Evolutionary conservation across 129 eudicot genomes (phyloP).

Genomic region (Arctium minus): DNA sequence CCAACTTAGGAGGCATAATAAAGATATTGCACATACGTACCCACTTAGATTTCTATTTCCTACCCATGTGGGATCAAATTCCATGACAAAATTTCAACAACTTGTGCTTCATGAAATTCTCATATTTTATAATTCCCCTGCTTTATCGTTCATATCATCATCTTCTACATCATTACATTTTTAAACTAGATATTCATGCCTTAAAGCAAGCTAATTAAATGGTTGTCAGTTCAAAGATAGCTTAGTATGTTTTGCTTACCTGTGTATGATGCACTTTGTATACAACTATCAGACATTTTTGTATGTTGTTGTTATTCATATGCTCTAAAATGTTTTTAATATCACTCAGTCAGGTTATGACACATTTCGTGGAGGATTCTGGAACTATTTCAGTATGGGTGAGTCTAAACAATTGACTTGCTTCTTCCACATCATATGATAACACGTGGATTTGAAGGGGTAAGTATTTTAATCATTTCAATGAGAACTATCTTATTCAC

Average conservation of each 20-base stretch:
- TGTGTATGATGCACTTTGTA: neutral
- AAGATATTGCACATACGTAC: too few species aligned
- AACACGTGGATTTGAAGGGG: neutral
- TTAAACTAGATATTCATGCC: neutral
- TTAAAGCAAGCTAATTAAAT: too few species aligned
- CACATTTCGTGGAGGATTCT: conserved; percentile 93
- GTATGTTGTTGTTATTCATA: neutral
- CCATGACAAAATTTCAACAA: too few species aligned
- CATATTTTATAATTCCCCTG: too few species aligned
- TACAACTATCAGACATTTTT: neutral
- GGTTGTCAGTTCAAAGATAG: too few species aligned
- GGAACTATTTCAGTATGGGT: conserved; percentile 99
- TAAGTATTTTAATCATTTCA: neutral
- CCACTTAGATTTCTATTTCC: too few species aligned
- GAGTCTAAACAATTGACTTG: conserved; percentile 21
- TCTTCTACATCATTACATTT: too few species aligned
- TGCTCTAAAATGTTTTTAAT: conserved; percentile 1
- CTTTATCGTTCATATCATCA: too few species aligned
- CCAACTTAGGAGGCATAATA: too few species aligned
- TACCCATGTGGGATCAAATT: too few species aligned
- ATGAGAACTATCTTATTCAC: neutral
- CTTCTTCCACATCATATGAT: neutral
- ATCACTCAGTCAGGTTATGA: conserved; percentile 64
- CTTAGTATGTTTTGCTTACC: neutral
- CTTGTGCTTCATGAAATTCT: too few species aligned